These are phyloP conservation scores for Corynascus novoguineensis DNA, from an alignment of 495 filamentous ascomycete species.

Conservation along the genomic window DNA sequence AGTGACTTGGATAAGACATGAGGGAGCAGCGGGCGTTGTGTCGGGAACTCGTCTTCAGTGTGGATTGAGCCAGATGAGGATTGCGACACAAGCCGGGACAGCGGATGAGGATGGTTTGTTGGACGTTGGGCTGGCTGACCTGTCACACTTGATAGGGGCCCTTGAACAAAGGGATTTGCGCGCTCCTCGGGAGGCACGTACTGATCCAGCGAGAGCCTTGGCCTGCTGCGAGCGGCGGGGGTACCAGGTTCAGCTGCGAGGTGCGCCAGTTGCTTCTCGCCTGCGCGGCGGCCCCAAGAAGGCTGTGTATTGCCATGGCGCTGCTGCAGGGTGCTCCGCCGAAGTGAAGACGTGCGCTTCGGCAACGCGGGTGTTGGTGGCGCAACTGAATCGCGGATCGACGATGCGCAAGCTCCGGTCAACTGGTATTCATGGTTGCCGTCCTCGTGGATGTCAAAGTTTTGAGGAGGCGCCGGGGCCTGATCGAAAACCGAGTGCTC, in stretches of 20 bases:
- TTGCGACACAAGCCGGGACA: slow-evolving; percentile 76
- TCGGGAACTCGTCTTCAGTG: slow-evolving; percentile 70
- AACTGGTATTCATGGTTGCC: slow-evolving; percentile 40
- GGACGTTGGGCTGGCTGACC: slow-evolving; percentile 44
- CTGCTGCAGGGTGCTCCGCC: slow-evolving; percentile 83
- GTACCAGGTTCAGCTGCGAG: slow-evolving; percentile 45
- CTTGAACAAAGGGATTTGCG: slow-evolving; percentile 59
- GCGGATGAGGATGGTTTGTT: slow-evolving; percentile 64
- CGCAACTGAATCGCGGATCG: slow-evolving; percentile 29
- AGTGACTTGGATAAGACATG: slow-evolving; percentile 73
- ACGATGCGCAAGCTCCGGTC: slow-evolving; percentile 24
- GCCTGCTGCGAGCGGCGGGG: slow-evolving; percentile 48
- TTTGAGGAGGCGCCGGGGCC: slow-evolving; percentile 30
- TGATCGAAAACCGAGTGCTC: slow-evolving; percentile 69
- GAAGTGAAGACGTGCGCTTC: slow-evolving; percentile 62
- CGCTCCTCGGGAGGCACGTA: slow-evolving; percentile 55
- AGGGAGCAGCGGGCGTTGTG: slow-evolving; percentile 44
- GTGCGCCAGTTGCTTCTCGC: slow-evolving; percentile 41
- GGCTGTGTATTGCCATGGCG: slow-evolving; percentile 58
- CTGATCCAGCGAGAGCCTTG: slow-evolving; percentile 72
- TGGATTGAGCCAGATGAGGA: slow-evolving; percentile 78
- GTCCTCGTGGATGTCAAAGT: slow-evolving; percentile 45
- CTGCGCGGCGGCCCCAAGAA: slow-evolving; percentile 49
- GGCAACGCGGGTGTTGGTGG: slow-evolving; percentile 34
- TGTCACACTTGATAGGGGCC: slow-evolving; percentile 51